Evolutionary conservation across 129 eudicot genomes (phyloP).

Genomic region (Flaveria bidentis): DNA sequence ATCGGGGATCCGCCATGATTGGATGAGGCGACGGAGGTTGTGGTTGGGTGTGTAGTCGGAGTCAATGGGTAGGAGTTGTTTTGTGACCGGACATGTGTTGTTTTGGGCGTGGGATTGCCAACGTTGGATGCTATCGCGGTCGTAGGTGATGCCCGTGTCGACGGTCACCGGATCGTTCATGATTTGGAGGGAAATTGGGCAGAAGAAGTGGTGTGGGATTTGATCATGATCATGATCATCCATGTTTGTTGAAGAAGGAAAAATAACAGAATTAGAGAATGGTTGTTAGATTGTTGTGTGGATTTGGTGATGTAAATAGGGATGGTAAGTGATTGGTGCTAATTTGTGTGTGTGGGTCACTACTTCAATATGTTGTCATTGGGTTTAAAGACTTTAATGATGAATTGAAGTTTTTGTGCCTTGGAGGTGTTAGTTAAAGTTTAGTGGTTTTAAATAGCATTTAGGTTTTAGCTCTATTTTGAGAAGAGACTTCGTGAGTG

Average conservation of each 20-base stretch:
- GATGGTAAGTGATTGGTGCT: constrained; percentile 33
- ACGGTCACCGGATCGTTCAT: constrained; percentile 86
- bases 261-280: background rate
- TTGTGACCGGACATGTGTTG: constrained; percentile 71
- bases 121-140: constrained; percentile 60
- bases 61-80: constrained; percentile 47
- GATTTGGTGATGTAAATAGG: constrained; percentile 3
- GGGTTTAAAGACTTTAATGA: constrained; percentile 12
- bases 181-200: constrained; percentile 87
- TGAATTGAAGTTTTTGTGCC: background rate
- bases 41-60: constrained; percentile 66
- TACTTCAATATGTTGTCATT: background rate
- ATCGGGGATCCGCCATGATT: constrained; percentile 51
- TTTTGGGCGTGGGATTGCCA: constrained; percentile 48
- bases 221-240: constrained; percentile 43
- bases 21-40: constrained; percentile 74
- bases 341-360: too few relatives aligned
- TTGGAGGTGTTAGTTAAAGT: background rate
- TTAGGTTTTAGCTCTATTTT: too few relatives aligned
- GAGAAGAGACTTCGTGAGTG: too few relatives aligned
- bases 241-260: constrained; percentile 25
- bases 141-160: constrained; percentile 75
- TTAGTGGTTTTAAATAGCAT: too few relatives aligned
- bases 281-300: constrained; percentile 8
- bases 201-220: constrained; percentile 70